phyloP scores from a whole-genome alignment of 2,329 filamentous ascomycete species.

The Epichloe uncinata region DNA sequence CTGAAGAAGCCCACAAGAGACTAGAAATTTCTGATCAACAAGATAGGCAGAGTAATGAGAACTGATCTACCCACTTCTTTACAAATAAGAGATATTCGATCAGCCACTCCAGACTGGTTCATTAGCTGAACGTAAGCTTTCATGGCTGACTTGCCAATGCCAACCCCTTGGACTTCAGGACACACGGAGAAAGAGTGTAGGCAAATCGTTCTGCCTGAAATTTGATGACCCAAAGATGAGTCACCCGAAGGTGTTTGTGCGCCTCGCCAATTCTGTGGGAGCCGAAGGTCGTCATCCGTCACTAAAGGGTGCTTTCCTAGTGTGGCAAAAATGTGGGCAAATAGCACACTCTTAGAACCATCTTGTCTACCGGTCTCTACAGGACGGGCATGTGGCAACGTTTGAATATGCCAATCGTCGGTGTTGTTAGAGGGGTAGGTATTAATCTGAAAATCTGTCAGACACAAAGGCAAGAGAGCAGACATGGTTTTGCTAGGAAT shows the following conservation, averaged over 20 bases:
- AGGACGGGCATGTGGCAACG: constrained; percentile 33
- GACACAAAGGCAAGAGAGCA: background rate
- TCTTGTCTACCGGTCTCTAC: constrained; percentile 36
- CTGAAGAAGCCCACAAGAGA: constrained; percentile 63
- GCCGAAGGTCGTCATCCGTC: constrained; percentile 48
- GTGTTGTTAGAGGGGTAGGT: constrained; percentile 37
- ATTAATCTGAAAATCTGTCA: constrained; percentile 28
- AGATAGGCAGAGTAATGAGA: background rate
- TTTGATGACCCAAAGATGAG: constrained; percentile 46
- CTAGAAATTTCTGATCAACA: constrained; percentile 19
- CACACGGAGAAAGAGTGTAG: constrained; percentile 74
- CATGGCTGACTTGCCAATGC: constrained; percentile 60
- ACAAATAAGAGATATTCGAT: constrained; percentile 63
- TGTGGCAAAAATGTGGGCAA: constrained; percentile 69
- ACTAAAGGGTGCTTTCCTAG: constrained; percentile 50
- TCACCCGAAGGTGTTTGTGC: constrained; percentile 29
- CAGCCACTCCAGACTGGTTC: constrained; percentile 53
- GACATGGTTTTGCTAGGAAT: background rate
- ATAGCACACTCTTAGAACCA: constrained; percentile 38
- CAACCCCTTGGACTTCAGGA: constrained; percentile 59
- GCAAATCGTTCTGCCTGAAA: constrained; percentile 60
- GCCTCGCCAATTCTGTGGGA: constrained; percentile 53
- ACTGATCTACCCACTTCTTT: constrained; percentile 30
- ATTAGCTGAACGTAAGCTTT: constrained; percentile 43
- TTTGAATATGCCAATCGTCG: constrained; percentile 36